These are phyloP conservation scores for Kwoniella europaea DNA, from an alignment of 768 basidiomycete genomes.

Conservation along the genomic window DNA sequence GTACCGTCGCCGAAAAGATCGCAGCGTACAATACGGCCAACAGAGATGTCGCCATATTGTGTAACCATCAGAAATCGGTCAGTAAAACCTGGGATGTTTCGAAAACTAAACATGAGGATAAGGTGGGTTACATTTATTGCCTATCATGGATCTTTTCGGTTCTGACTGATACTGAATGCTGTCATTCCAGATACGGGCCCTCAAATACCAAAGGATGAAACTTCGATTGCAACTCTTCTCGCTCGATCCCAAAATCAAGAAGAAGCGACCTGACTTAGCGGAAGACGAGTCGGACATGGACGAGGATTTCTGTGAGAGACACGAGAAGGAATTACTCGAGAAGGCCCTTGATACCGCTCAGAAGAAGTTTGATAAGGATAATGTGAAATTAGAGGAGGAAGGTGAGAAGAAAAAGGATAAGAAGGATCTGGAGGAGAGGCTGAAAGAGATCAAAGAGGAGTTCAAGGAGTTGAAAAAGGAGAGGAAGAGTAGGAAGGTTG, in stretches of 20 bases:
- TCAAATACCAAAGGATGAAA: slow-evolving; percentile 98
- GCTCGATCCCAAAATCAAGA: slow-evolving; percentile 78
- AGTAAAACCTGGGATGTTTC: slow-evolving; percentile 90
- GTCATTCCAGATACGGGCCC: slow-evolving; percentile 69
- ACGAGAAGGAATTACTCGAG: slow-evolving; percentile 76
- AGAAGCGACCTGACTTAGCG: slow-evolving; percentile 71
- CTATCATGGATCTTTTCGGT: too few species aligned
- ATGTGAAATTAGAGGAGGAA: slow-evolving; percentile 67
- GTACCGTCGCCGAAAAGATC: slow-evolving; percentile 89
- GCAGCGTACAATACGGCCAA: slow-evolving; percentile 98
- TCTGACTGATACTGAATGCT: not conserved
- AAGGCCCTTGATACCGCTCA: slow-evolving; percentile 86
- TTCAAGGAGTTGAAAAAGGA: slow-evolving; percentile 77
- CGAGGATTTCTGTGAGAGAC: slow-evolving; percentile 81
- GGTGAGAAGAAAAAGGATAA: slow-evolving; percentile 65
- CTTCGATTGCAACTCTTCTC: slow-evolving; percentile 83
- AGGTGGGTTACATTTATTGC: slow-evolving; percentile 63
- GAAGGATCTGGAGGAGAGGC: slow-evolving; percentile 70
- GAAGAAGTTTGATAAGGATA: slow-evolving; percentile 95
- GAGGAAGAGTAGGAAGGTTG: slow-evolving; percentile 71
- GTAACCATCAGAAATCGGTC: slow-evolving; percentile 96
- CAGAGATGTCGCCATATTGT: slow-evolving; percentile 93
- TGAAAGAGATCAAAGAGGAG: slow-evolving; percentile 75
- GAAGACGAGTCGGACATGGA: slow-evolving; percentile 92
- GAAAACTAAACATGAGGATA: slow-evolving; percentile 92